phyloP scores from a whole-genome alignment of 2,329 filamentous ascomycete species.

The Claviceps monticola region DNA sequence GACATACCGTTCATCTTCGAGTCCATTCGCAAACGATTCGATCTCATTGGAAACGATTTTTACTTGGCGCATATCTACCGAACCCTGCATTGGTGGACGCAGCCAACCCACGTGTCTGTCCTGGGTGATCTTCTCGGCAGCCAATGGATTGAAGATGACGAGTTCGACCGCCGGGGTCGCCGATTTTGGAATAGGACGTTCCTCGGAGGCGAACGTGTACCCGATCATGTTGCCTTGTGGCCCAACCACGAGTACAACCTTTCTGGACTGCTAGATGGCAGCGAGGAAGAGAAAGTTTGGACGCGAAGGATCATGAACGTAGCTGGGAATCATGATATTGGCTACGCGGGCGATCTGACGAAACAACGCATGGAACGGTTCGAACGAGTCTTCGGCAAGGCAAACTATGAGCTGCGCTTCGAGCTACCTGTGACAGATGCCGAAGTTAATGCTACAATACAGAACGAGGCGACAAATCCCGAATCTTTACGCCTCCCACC shows the following conservation, averaged over 20 bases:
- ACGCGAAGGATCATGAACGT: conserved; percentile 70
- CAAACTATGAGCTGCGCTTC: conserved; percentile 81
- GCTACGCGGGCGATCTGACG: conserved; percentile 85
- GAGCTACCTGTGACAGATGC: conserved; percentile 36
- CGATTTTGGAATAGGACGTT: conserved; percentile 78
- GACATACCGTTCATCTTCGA: conserved; percentile 56
- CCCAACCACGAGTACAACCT: conserved; percentile 36
- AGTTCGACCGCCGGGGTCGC: conserved; percentile 60
- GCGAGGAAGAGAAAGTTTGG: conserved; percentile 44
- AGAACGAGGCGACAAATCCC: conserved; percentile 28
- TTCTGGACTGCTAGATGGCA: conserved; percentile 32
- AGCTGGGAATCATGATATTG: conserved; percentile 90
- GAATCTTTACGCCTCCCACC: conserved; percentile 39
- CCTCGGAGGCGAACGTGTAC: conserved; percentile 49
- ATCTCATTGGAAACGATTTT: conserved; percentile 85
- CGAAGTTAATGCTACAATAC: conserved; percentile 25
- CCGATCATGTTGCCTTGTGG: conserved; percentile 36
- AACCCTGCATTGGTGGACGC: conserved; percentile 67
- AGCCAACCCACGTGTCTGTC: conserved; percentile 76
- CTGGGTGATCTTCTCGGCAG: conserved; percentile 86
- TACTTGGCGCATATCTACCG: conserved; percentile 91
- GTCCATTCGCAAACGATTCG: conserved; percentile 63
- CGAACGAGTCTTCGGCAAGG: conserved; percentile 69
- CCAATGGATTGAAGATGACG: conserved; percentile 81
- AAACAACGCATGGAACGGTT: conserved; percentile 64